Evolutionary conservation across 495 filamentous ascomycete species (phyloP).

Genomic region (Daldinia concentrica): DNA sequence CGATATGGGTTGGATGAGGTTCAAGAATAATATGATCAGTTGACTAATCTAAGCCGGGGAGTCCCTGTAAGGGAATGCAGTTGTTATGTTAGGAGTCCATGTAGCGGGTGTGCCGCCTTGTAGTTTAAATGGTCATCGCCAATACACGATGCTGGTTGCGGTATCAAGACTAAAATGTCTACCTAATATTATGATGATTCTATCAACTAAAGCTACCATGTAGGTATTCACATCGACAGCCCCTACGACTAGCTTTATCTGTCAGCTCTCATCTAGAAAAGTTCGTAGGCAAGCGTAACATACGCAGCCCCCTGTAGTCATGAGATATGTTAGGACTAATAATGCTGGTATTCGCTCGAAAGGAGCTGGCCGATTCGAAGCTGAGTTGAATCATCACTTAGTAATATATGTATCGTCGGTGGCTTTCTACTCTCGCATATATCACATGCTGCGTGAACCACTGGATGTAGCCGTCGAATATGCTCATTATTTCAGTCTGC

Average conservation of each 20-base stretch:
- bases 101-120: neutral
- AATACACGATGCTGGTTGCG: neutral
- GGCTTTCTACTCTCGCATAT: neutral
- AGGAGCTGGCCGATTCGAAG: neutral
- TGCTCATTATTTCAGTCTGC: neutral
- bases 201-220: neutral
- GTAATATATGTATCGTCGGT: neutral
- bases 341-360: neutral
- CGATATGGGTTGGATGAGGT: neutral
- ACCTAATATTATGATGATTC: neutral
- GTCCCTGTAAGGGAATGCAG: neutral
- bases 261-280: neutral
- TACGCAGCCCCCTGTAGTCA: neutral
- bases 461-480: neutral
- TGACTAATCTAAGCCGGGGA: neutral
- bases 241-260: neutral
- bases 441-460: neutral
- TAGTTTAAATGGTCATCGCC: neutral
- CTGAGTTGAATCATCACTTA: neutral
- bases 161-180: neutral
- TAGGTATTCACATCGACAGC: neutral
- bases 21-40: neutral
- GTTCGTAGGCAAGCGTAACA: neutral
- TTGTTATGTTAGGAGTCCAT: neutral
- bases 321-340: neutral